phyloP scores from a whole-genome alignment of 2,329 filamentous ascomycete genomes.

The Cladophialophora immunda region DNA sequence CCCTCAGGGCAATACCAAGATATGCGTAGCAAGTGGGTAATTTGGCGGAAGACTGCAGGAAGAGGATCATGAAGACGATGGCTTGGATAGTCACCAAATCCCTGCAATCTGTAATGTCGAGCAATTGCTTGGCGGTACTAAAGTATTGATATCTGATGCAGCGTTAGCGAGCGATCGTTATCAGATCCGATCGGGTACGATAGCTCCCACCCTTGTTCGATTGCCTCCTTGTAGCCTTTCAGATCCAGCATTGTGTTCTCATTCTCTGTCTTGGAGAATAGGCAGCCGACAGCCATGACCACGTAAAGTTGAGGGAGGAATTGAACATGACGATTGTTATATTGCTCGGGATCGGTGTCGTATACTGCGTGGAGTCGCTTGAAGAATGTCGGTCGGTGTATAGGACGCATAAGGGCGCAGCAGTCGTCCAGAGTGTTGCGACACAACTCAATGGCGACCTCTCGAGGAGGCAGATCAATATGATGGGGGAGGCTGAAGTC shows the following conservation, averaged over 20 bases:
- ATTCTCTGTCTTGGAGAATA: conserved; percentile 68
- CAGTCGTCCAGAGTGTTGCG: conserved; percentile 69
- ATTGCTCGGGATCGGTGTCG: conserved; percentile 69
- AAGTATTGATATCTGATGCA: conserved; percentile 75
- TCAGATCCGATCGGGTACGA: conserved; percentile 30
- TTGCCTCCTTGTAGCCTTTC: conserved; percentile 58
- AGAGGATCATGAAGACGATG: conserved; percentile 80
- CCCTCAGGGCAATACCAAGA: conserved; percentile 78
- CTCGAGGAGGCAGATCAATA: conserved; percentile 71
- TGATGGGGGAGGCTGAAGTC: conserved; percentile 62
- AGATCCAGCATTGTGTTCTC: conserved; percentile 58
- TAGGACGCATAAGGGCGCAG: conserved; percentile 71
- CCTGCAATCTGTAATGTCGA: conserved; percentile 71
- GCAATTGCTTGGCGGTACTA: conserved; percentile 69
- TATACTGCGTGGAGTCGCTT: conserved; percentile 80
- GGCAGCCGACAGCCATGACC: conserved; percentile 75
- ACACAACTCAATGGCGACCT: conserved; percentile 65
- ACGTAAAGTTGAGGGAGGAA: conserved; percentile 77
- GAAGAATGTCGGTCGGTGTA: conserved; percentile 85
- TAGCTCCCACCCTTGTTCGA: conserved; percentile 62
- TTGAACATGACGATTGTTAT: conserved; percentile 70
- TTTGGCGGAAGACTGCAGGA: conserved; percentile 80
- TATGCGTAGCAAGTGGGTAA: conserved; percentile 82
- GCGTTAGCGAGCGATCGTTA: conserved; percentile 14
- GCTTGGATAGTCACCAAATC: conserved; percentile 78